A percentile compares a stretch with the other conserved stretches of the same genome.
These are phyloP conservation scores for Phanerochaete sordida DNA, from an alignment of 768 basidiomycete genomes.

Conservation along the genomic window DNA sequence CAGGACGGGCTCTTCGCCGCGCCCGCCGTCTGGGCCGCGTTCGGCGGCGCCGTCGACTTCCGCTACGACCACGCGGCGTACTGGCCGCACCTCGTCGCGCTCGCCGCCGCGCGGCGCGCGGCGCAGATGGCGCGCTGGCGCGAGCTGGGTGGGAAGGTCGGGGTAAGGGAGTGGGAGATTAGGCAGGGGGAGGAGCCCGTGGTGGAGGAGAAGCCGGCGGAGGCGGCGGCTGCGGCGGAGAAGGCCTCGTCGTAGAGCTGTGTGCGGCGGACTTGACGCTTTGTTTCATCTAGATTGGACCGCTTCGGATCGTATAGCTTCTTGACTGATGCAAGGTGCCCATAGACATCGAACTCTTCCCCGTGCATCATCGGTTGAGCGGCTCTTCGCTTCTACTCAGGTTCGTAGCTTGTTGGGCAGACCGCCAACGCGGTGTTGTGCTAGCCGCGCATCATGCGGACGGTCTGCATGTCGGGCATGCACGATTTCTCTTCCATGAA, in stretches of 20 bases:
- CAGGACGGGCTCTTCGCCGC: slow-evolving; percentile 65
- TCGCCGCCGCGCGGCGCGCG: slow-evolving; percentile 49
- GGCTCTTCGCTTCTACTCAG: too few species aligned
- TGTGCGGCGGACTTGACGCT: too few species aligned
- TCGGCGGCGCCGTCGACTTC: slow-evolving; percentile 67
- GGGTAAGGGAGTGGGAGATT: slow-evolving; percentile 77
- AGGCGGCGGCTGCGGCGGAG: too few species aligned
- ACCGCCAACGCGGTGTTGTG: too few species aligned
- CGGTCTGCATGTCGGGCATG: slow-evolving; percentile 69
- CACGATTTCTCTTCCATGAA: slow-evolving; percentile 67
- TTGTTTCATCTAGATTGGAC: too few species aligned
- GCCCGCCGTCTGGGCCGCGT: slow-evolving; percentile 69
- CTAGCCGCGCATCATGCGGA: slow-evolving; percentile 32
- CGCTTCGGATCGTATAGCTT: neutral
- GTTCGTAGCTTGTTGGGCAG: too few species aligned
- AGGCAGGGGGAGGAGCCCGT: slow-evolving; percentile 33
- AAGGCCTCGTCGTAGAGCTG: too few species aligned
- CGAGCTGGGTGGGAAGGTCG: slow-evolving; percentile 62
- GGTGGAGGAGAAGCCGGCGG: neutral
- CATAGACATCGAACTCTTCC: too few species aligned
- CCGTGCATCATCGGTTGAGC: too few species aligned
- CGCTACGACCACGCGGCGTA: slow-evolving; percentile 73
- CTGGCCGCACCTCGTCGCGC: slow-evolving; percentile 60
- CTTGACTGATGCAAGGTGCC: neutral
- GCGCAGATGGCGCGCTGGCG: slow-evolving; percentile 62